Evolutionary conservation across 2,329 filamentous ascomycete genomes (phyloP), one percentile per base, ranked within the genome.

Genomic region (Aspergillus pseudoterreus): DNA sequence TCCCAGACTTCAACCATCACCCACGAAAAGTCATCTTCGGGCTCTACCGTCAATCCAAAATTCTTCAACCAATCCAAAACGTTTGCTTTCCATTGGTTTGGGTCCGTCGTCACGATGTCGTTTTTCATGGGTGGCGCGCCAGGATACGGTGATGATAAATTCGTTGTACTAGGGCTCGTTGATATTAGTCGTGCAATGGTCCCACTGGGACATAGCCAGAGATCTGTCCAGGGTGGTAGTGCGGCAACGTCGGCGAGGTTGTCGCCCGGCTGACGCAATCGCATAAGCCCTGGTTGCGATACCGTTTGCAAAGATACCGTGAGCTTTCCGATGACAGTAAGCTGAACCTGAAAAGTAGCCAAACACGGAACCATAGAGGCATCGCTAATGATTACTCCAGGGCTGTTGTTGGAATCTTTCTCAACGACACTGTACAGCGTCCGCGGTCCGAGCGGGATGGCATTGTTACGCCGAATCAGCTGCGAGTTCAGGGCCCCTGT

Each of bases 1-100:
- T 72, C 69, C 61, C 67, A 68, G 15, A 73, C 66, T 56, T 75
- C 72, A 36, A 75, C 64, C 57, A 73, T 70, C 43, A 73, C 64
- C 72, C 72, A 75, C 12, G 54, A 50, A 45, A 70, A 66, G 41
- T 67, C 63, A 11, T 70, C 63, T 21, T 63, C 47, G 11, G 62
- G 58, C 12, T 61, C 62, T 11, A 67, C 50, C 14, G 59, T 50
- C 22, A 75, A 56, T 2, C 71, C 71, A 60, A 71, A 67, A 53
- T 67, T 71, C 10, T 48, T 49, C 45, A 75, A 54, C 70, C 72
- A 73, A 19, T 69, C 63, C 8, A 65, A 45, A 42, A 72, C 70
- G 49, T 62, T 64, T 8, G 47, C 38, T 52, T 73, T 73, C 71
- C 71, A 74, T 49, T 66, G 60, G 47, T 50, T 58, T 54, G 53